Evolutionary conservation across 2,329 filamentous ascomycete species (phyloP).

Genomic region (Pestalotiopsis fici): DNA sequence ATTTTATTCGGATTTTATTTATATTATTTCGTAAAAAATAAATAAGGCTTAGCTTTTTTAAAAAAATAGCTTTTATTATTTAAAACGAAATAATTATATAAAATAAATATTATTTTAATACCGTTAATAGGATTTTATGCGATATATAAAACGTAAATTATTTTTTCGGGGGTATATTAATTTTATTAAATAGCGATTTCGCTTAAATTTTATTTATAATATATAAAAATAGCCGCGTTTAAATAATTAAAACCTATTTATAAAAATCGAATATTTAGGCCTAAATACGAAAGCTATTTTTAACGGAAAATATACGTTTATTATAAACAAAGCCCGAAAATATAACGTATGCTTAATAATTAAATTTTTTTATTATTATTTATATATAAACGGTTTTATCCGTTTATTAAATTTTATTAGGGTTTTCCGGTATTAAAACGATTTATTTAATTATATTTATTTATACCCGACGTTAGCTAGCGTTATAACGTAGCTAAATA

Average conservation of each 20-base stretch:
- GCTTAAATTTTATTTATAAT: not conserved
- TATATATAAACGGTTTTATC: not conserved
- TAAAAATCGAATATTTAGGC: not conserved
- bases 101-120: not conserved
- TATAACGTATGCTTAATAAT: not conserved
- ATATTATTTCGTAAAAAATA: not conserved
- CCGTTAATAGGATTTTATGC: not conserved
- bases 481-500: too few relatives aligned
- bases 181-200: not conserved
- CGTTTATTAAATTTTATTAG: too few relatives aligned
- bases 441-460: too few relatives aligned
- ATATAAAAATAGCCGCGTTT: too few relatives aligned
- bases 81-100: too few relatives aligned
- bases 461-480: too few relatives aligned
- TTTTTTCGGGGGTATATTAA: not conserved
- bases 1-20: too few relatives aligned
- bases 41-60: not conserved
- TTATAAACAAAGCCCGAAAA: too few relatives aligned
- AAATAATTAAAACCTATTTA: not conserved
- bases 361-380: not conserved
- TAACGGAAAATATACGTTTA: not conserved
- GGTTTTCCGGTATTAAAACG: too few relatives aligned
- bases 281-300: not conserved
- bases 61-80: not conserved
- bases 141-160: not conserved